phyloP scores from a whole-genome alignment of 2,329 filamentous ascomycete species.

The Alternaria brassicae region DNA sequence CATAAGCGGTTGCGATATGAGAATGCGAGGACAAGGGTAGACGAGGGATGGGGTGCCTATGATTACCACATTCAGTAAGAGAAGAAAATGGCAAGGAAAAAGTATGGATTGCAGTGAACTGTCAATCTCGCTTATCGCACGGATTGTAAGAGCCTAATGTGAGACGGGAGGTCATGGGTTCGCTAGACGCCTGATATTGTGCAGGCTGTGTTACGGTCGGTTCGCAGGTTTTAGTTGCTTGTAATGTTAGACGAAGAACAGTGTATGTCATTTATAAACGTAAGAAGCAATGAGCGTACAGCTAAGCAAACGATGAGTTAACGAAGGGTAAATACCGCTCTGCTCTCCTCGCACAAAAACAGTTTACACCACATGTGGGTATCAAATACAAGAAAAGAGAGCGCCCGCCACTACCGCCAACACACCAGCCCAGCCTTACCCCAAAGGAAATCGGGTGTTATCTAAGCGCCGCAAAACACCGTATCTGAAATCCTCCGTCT shows the following conservation, averaged over 20 bases:
- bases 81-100: background rate
- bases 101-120: slow-evolving; percentile 4
- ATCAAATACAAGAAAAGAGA: slow-evolving; percentile 11
- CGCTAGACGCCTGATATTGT: background rate
- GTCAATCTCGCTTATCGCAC: slow-evolving; percentile 10
- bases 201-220: background rate
- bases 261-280: background rate
- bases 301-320: background rate
- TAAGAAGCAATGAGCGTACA: slow-evolving; percentile 5
- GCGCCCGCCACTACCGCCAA: background rate
- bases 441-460: background rate
- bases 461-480: slow-evolving; percentile 5
- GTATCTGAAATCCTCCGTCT: background rate
- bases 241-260: background rate
- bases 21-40: background rate
- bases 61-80: background rate
- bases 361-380: slow-evolving; percentile 15
- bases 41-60: background rate
- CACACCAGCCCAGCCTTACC: background rate
- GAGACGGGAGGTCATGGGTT: background rate
- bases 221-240: background rate
- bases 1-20: background rate
- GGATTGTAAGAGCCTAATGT: background rate
- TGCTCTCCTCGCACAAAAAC: background rate
- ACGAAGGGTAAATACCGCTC: background rate